phyloP scores from a whole-genome alignment of 2,329 filamentous ascomycete genomes.

The Pseudogymnoascus sp. region DNA sequence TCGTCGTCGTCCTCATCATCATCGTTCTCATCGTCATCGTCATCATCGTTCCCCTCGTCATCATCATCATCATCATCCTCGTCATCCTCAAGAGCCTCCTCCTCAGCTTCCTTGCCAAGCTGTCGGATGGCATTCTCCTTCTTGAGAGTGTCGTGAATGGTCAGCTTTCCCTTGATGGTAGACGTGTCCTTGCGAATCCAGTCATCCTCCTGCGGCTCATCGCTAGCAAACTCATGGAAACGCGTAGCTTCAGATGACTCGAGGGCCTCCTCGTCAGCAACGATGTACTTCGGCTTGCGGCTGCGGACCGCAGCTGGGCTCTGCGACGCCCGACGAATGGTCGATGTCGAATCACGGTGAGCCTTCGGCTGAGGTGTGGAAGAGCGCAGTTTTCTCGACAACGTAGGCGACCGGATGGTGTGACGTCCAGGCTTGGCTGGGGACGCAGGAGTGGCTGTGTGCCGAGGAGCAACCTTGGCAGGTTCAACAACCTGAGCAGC shows the following conservation, averaged over 20 bases:
- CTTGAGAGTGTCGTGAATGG: constrained; percentile 78
- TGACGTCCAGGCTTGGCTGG: constrained; percentile 16
- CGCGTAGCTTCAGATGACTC: constrained; percentile 43
- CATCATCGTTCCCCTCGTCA: constrained; percentile 39
- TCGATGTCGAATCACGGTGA: constrained; percentile 22
- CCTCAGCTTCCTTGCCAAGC: constrained; percentile 81
- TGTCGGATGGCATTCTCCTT: constrained; percentile 86
- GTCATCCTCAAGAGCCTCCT: constrained; percentile 75
- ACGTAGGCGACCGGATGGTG: constrained; percentile 22
- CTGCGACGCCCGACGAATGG: constrained; percentile 30
- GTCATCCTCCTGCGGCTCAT: constrained; percentile 73
- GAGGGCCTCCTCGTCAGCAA: constrained; percentile 24
- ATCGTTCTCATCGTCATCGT: constrained; percentile 40
- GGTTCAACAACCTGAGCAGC: constrained; percentile 11
- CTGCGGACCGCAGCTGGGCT: constrained; percentile 33
- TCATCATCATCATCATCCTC: constrained; percentile 41
- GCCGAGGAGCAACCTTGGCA: constrained; percentile 6
- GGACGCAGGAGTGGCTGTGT: constrained; percentile 12
- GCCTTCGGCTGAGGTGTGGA: constrained; percentile 14
- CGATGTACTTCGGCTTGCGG: constrained; percentile 29
- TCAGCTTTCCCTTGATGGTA: constrained; percentile 62
- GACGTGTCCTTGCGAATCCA: constrained; percentile 71
- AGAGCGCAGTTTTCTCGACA: constrained; percentile 21
- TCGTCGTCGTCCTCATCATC: constrained; percentile 54
- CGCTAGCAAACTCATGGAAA: constrained; percentile 91